Base-by-base conservation (phyloP, 2,329 filamentous ascomycete genomes). In the Cordyceps farinosa region DNA sequence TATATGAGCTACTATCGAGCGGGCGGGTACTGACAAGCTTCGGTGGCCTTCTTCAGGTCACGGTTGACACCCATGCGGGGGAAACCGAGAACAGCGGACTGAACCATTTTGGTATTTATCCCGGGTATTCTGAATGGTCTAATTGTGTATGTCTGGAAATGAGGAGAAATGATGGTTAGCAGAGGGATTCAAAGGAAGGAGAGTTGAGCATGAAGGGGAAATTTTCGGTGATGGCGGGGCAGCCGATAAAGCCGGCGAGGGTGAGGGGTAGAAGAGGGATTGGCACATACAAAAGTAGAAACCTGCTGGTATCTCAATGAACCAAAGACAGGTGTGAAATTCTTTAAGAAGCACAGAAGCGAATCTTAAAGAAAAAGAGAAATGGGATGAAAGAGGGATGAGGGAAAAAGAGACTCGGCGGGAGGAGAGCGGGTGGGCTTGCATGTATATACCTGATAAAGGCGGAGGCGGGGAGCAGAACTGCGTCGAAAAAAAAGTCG, bases 41-140 rank as follows among this genome's bases (percentile, higher is more conserved):
- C 95, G 71, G 93, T 99, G 76, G 95, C 95, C 89, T 99, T 99
- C 90, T 99, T 99, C 79, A 99, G 88, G 86, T 99, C 95, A 88
- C 95, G 92, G 82, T 96, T 91, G 75, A 87, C 90, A 82, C 95
- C 95, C 91, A 98, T 97, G 77, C 95, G 94, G 79, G 95, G 95
- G 87, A 99, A 99, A 83, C 95, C 95, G 79, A 99, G 90, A 79
- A 99, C 86, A 71, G 95, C 82, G 69, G 84, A 87, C 75, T 86
- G 82, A 77, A 87, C 84, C 84, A 87, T 87, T 67, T 77, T 84
- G 77, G 68, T 71, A 74, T 74, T 75, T 72, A 67, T 66, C 69
- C 68, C 66, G 66, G 52, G 22, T 48, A 45, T 38, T 64, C 30
- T 50, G 36, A 64, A 54, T 9, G 30, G 50, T n/a, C 29, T 56